A percentile compares a stretch with the other conserved stretches of the same genome.
Conservation (phyloP, 345 rosid genomes). For the Anastatica hierochuntica region DNA sequence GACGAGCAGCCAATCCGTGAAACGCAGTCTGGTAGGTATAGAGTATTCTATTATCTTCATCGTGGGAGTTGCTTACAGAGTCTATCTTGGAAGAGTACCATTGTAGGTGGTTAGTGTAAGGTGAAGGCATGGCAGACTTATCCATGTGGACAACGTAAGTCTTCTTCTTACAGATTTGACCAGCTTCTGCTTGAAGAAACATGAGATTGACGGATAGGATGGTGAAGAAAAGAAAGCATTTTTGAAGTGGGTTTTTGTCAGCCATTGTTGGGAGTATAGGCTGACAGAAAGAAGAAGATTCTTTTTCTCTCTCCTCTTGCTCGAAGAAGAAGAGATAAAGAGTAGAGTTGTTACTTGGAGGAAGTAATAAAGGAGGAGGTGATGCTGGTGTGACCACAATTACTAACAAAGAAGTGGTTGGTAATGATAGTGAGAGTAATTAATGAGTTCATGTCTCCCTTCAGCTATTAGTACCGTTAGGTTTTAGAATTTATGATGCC, state of each 20-base stretch:
- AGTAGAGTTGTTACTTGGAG: slow-evolving; percentile 4
- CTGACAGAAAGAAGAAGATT: too few relatives aligned
- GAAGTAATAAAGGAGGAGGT: slow-evolving; percentile 11
- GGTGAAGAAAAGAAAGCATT: slow-evolving; percentile 32
- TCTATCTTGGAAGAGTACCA: slow-evolving; percentile 71
- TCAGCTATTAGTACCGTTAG: slow-evolving; percentile 18
- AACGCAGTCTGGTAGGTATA: slow-evolving; percentile 57
- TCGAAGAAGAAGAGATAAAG: slow-evolving; percentile 6
- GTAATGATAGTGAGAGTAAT: slow-evolving; percentile 21
- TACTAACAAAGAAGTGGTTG: slow-evolving; percentile 24
- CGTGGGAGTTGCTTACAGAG: slow-evolving; percentile 33
- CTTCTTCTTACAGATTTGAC: slow-evolving; percentile 28
- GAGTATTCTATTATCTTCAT: slow-evolving; percentile 40
- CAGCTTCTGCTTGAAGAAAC: slow-evolving; percentile 16
- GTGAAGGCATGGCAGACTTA: slow-evolving; percentile 60
- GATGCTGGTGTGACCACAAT: slow-evolving; percentile 20
- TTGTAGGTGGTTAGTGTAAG: slow-evolving; percentile 43
- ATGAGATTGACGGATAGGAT: slow-evolving; percentile 27
- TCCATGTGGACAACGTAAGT: slow-evolving; percentile 88
- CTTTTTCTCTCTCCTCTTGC: neutral
- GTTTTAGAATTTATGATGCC: slow-evolving; percentile 17
- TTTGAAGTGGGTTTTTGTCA: slow-evolving; percentile 18
- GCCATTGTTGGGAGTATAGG: slow-evolving; percentile 40
- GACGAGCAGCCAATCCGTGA: slow-evolving; percentile 57
- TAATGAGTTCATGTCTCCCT: slow-evolving; percentile 11